Base-by-base conservation (phyloP, 2,329 filamentous ascomycete genomes). In the Phialophora macrospora region DNA sequence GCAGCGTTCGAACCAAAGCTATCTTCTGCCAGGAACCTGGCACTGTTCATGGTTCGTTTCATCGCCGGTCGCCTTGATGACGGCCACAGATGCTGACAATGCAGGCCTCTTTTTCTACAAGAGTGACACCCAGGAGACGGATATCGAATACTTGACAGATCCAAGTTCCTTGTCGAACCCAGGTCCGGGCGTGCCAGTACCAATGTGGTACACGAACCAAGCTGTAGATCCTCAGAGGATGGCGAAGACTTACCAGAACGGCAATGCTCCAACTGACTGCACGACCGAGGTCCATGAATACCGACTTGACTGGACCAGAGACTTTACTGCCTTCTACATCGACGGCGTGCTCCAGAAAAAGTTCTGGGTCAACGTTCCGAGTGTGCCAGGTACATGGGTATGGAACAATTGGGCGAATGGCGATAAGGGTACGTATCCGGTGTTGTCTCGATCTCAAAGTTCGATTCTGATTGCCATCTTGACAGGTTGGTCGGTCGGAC, bases 381-480 rank as follows among this genome's bases (percentile, higher is more conserved):
- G 30, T 55, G 30, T 62, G 38, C 62, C 69, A 24, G 70, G 68
- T 17, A 48, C 56, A 38, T 70, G 70, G 70, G 49, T 72, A 6
- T 72, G 71, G 71, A 71, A 70, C 58, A 69, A 71, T 49, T 71
- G 71, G 70, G 52, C 70, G 12, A 72, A 72, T 58, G 67, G 70
- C 28, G 65, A 72, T 20, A 60, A 65, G 54, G 68, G 70, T 70
- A 41, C 44, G 65, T 63, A 55, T 38, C 20, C 14, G 26, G 22
- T 34, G n/a, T 26, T 17, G 28, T 12, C 5, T 6, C 38, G n/a
- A 32, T 28, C 26, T 22, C 46, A 46, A 17, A 49, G 32, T 6
- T 24, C 26, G 6, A 41, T 32, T 17, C 52, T 64, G 34, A 62
- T 54, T 41, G 55, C 38, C 17, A 17, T 20, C n/a, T 17, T 26